A percentile compares a stretch with the other conserved stretches of the same genome.
Conservation (phyloP, 305 asterid genomes). For the Rubia balearica region DNA sequence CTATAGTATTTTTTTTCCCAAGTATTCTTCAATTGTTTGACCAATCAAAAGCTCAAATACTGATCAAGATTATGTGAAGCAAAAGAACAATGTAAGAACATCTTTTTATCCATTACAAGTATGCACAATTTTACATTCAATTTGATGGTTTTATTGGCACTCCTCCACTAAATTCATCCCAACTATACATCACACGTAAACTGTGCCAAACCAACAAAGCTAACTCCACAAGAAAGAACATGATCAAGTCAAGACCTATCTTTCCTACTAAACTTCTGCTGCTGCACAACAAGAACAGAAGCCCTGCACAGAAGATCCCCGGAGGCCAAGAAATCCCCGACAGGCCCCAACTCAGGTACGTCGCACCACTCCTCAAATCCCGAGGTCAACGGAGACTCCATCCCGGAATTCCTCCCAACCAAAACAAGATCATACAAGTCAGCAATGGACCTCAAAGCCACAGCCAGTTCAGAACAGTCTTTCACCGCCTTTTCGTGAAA, state of each 20-base stretch:
- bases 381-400: slow-evolving; percentile 7
- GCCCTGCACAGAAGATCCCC: slow-evolving; percentile 13
- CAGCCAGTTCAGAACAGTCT: slow-evolving; percentile 17
- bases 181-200: neutral
- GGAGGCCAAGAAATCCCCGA: slow-evolving; percentile 23
- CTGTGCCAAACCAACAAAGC: neutral
- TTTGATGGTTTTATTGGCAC: no score
- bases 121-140: no score
- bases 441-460: slow-evolving; percentile 11
- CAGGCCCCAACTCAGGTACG: slow-evolving; percentile 24
- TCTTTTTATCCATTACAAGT: no score
- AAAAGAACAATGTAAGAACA: no score
- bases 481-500: slow-evolving; percentile 11
- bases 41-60: neutral
- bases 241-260: neutral
- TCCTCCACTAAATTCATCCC: no score
- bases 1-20: neutral
- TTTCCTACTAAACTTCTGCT: slow-evolving; percentile 10
- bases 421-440: slow-evolving; percentile 20
- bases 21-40: neutral
- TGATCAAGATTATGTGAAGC: no score
- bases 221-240: neutral
- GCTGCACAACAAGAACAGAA: slow-evolving; percentile 25
- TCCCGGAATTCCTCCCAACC: slow-evolving; percentile 19
- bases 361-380: slow-evolving; percentile 26